phyloP scores from a whole-genome alignment of 805 yeast genomes.

The Saccharomycopsis olivae region DNA sequence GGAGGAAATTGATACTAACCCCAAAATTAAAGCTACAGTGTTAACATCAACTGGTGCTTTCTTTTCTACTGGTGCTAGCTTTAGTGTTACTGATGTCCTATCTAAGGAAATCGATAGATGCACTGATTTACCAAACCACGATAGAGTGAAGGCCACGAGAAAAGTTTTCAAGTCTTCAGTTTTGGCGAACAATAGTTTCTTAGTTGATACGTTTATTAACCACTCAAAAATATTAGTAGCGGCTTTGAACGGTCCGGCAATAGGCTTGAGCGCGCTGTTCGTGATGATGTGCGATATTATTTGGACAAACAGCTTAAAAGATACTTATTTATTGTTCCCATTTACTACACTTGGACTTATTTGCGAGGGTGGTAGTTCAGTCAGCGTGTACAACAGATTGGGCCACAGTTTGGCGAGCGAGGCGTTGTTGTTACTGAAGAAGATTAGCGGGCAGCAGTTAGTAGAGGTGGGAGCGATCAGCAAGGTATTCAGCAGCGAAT shows the following conservation, averaged over 20 bases:
- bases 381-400: constrained; percentile 55
- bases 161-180: constrained; percentile 26
- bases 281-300: constrained; percentile 67
- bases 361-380: constrained; percentile 69
- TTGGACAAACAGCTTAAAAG: constrained; percentile 46
- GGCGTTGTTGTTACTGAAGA: constrained; percentile 59
- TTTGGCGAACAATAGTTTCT: constrained; percentile 56
- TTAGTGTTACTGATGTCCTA: too few relatives aligned
- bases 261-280: constrained; percentile 68
- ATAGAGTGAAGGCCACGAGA: too few relatives aligned
- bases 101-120: too few relatives aligned
- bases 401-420: constrained; percentile 68
- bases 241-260: constrained; percentile 80
- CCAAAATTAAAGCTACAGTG: constrained; percentile 51
- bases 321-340: constrained; percentile 58
- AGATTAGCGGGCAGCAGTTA: constrained; percentile 51
- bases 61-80: constrained; percentile 78
- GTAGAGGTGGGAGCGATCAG: constrained; percentile 33
- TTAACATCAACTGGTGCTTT: constrained; percentile 62
- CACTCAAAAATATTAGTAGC: constrained; percentile 63
- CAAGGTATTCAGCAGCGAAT: constrained; percentile 40
- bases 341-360: constrained; percentile 77
- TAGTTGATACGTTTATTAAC: constrained; percentile 56
- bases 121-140: too few relatives aligned
- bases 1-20: constrained; percentile 52